These are phyloP conservation scores for Mollisia scopiformis DNA, from an alignment of 2,329 filamentous ascomycete species.

Conservation along the genomic window DNA sequence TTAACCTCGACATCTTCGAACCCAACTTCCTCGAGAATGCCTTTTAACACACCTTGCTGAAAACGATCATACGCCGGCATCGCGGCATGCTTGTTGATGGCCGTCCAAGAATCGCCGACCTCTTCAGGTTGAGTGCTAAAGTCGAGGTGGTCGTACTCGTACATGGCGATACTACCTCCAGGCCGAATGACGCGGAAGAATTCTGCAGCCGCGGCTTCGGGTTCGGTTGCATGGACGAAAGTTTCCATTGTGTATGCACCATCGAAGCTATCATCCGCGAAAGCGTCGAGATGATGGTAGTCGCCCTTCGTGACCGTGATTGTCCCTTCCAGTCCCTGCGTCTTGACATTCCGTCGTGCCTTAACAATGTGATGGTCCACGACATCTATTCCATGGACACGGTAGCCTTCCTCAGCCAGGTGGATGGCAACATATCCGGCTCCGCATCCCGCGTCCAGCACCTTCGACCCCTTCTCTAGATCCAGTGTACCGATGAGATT, in stretches of 20 bases:
- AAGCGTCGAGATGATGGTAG: constrained; percentile 52
- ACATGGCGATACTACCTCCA: constrained; percentile 48
- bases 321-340: constrained; percentile 37
- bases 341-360: constrained; percentile 44
- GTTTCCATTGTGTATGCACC: constrained; percentile 60
- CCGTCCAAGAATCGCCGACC: constrained; percentile 37
- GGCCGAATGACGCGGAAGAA: constrained; percentile 52
- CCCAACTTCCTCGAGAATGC: constrained; percentile 41
- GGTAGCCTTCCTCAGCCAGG: constrained; percentile 46
- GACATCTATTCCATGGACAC: constrained; percentile 52
- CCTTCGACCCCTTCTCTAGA: constrained; percentile 43
- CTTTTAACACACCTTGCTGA: constrained; percentile 41
- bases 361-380: constrained; percentile 49
- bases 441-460: constrained; percentile 57
- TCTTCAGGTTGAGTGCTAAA: constrained; percentile 32
- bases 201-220: constrained; percentile 44
- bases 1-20: constrained; percentile 43
- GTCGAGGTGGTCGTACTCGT: constrained; percentile 50
- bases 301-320: constrained; percentile 48
- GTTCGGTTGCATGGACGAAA: constrained; percentile 55
- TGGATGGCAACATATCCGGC: constrained; percentile 51
- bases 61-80: constrained; percentile 49
- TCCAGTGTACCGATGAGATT: constrained; percentile 43
- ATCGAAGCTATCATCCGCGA: constrained; percentile 46
- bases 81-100: constrained; percentile 46